A percentile compares a stretch with the other conserved stretches of the same genome.
Conservation (phyloP, 78 protist species). For the slime mould (Dictyostelium discoideum) region dicty_2.7 NC_007089.4:4133001-4133500, state of each 20-base stretch:
- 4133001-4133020: constrained; percentile 43
- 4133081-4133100: constrained; percentile 22
- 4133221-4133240: constrained; percentile 38
- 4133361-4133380: constrained; percentile 69
- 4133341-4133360: constrained; percentile 73
- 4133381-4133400: constrained; percentile 59
- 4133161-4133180: constrained; percentile 42
- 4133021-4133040: constrained; percentile 44
- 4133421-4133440: constrained; percentile 31
- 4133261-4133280: background rate
- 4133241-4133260: constrained; percentile 27
- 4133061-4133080: constrained; percentile 15
- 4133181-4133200: constrained; percentile 33
- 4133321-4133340: constrained; percentile 38
- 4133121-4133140: background rate
- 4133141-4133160: background rate
- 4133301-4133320: constrained; percentile 55
- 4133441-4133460: constrained; percentile 32
- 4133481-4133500: constrained; percentile 47
- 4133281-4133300: constrained; percentile 3
- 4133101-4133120: constrained; percentile 17
- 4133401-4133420: constrained; percentile 54
- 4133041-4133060: constrained; percentile 18
- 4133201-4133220: constrained; percentile 53
- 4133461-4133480: constrained; percentile 74